Evolutionary conservation across 1,139 yeast species (phyloP), one percentile per base, ranked within the genome.

Genomic region (Blastobotrys arbuscula): DNA sequence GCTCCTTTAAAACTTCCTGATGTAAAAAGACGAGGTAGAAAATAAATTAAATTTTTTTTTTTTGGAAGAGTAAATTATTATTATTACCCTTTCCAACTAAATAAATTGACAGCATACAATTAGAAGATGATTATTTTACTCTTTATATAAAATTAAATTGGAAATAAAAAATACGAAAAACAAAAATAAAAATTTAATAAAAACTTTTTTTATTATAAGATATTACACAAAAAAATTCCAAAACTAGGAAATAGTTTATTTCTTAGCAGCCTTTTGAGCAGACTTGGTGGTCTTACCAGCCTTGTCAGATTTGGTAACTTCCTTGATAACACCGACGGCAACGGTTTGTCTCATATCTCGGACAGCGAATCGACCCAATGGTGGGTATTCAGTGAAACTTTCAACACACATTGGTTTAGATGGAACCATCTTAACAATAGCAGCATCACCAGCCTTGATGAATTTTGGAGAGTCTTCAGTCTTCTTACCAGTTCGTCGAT

Each of bases 231-330:
- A 3, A 3, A 28, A 28, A 28, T 28, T 28, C 12, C n/a, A n/a
- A 26, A 26, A 26, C 13, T 26, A 37, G 9, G 26, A 41, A 46
- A 45, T 47, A 38, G 53, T 72, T 84, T 90, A 90, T 83, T 90
- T 88, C 90, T 89, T 90, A 73, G 84, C 84, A 76, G 97, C 97
- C 89, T 92, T 92, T 71, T 77, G 82, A 74, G 97, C 97, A 77
- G 98, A 95, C 90, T 92, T 92, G 92, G 98, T 92, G 69, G 92
- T 96, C 92, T 92, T 92, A 81, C 95, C 95, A 70, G 88, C 87
- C 78, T 80, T 82, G 79, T 84, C 94, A 62, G 94, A 72, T 87
- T 92, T 92, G 73, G 82, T 96, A 70, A 92, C 97, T 66, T 94
- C 78, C 87, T 90, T 90, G 92, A 90, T 88, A 74, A 90, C 97